phyloP scores from a whole-genome alignment of 352 stramenopile genomes.

The Elongisporangium undulatum region DNA sequence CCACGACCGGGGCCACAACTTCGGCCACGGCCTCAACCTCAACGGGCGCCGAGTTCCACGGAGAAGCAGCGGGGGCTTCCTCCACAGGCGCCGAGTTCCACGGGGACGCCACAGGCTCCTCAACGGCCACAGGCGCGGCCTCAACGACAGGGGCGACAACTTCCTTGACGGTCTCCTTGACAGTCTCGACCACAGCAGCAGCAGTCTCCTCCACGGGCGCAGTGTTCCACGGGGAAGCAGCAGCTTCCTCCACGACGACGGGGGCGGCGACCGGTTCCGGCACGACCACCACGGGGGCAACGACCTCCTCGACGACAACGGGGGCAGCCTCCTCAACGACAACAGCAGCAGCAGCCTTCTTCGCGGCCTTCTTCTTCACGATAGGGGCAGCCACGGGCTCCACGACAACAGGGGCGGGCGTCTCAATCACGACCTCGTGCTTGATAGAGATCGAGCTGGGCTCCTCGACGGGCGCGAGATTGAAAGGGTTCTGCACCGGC shows the following conservation, averaged over 20 bases:
- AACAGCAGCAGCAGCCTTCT: constrained; percentile 2
- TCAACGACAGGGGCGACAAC: constrained; percentile 2
- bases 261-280: background rate
- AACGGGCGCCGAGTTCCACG: constrained; percentile 26
- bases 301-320: background rate
- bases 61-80: constrained; percentile 12
- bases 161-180: constrained; percentile 7
- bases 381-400: background rate
- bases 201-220: background rate
- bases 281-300: constrained; percentile 9
- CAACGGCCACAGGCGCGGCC: constrained; percentile 5
- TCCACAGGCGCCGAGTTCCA: constrained; percentile 36
- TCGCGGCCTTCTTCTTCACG: constrained; percentile 18
- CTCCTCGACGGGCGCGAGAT: constrained; percentile 8
- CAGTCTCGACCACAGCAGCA: constrained; percentile 6
- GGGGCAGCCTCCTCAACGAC: constrained; percentile 2
- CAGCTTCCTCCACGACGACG: constrained; percentile 1
- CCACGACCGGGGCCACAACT: background rate
- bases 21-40: constrained; percentile 13
- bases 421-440: constrained; percentile 20
- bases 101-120: constrained; percentile 13
- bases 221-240: constrained; percentile 1
- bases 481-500: constrained; percentile 1
- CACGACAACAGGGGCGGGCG: background rate
- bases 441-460: constrained; percentile 18